Conservation (phyloP, 768 basidiomycete species). For the Lepiota brunneoincarnata region DNA sequence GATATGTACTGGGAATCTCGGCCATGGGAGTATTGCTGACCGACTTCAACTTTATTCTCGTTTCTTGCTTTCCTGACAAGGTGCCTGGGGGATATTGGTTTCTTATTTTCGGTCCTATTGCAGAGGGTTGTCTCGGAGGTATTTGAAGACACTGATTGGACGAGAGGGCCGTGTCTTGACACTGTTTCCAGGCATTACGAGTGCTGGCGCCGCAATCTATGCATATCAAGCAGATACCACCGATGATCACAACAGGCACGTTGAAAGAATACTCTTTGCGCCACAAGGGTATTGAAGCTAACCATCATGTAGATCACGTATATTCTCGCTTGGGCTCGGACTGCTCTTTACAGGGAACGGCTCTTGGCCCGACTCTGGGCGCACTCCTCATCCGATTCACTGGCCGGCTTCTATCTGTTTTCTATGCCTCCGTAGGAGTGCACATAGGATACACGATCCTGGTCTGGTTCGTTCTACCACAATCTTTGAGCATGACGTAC, state of each 20-base stretch:
- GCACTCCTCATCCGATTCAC: conserved; percentile 60
- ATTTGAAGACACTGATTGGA: conserved; percentile 3
- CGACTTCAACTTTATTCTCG: conserved; percentile 67
- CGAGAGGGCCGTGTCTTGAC: not conserved
- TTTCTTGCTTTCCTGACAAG: conserved; percentile 52
- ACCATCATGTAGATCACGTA: conserved; percentile 46
- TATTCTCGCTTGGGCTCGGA: conserved; percentile 65
- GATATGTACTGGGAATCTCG: conserved; percentile 57
- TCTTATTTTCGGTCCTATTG: conserved; percentile 58
- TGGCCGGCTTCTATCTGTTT: conserved; percentile 56
- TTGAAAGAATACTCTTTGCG: not conserved
- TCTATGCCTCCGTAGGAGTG: conserved; percentile 58
- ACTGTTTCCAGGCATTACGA: conserved; percentile 42
- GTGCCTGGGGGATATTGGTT: conserved; percentile 86
- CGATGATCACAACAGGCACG: conserved; percentile 49
- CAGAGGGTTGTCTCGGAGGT: conserved; percentile 81
- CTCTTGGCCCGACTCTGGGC: conserved; percentile 74
- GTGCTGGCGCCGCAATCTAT: conserved; percentile 49
- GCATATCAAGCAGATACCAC: conserved; percentile 73
- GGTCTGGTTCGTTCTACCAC: conserved; percentile 66
- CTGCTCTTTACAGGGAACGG: conserved; percentile 70
- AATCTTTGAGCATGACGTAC: conserved; percentile 61
- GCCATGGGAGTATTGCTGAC: conserved; percentile 56
- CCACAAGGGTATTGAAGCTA: not conserved
- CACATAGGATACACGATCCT: conserved; percentile 49